Percentiles rank a stretch among this genome's conserved stretches.
Evolutionary conservation across 2,329 filamentous ascomycete species (phyloP).

Genomic region (Taxawa tesnikishii): DNA sequence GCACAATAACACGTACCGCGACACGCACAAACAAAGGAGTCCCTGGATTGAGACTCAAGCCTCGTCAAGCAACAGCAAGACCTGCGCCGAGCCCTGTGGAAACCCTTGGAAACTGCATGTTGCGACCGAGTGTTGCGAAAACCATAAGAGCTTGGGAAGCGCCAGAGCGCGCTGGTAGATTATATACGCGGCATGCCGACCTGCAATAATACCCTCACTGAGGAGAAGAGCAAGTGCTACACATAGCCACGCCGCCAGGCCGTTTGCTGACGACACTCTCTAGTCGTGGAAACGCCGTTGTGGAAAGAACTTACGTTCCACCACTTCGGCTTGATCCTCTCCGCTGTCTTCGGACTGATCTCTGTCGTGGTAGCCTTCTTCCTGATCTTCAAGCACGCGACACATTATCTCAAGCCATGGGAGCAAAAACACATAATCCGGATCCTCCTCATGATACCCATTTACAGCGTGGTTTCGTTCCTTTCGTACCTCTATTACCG

Average conservation of each 20-base stretch:
- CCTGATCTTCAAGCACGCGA: slow-evolving; percentile 45
- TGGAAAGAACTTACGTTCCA: slow-evolving; percentile 42
- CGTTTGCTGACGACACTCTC: slow-evolving; percentile 2
- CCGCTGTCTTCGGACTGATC: slow-evolving; percentile 39
- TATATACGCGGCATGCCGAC: slow-evolving; percentile 9
- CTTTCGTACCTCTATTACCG: slow-evolving; percentile 63
- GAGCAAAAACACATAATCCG: slow-evolving; percentile 65
- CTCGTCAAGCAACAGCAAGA: no score
- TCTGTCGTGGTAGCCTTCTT: slow-evolving; percentile 39
- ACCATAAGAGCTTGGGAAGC: not conserved
- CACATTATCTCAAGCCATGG: slow-evolving; percentile 46
- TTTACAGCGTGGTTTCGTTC: slow-evolving; percentile 65
- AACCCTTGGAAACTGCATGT: no score
- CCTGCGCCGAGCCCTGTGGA: no score
- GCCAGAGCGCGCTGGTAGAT: not conserved
- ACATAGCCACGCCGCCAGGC: not conserved
- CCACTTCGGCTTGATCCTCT: slow-evolving; percentile 41
- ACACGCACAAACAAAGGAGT: no score
- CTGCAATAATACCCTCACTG: slow-evolving; percentile 39
- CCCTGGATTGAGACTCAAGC: no score
- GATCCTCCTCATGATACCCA: slow-evolving; percentile 77
- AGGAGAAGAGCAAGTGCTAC: slow-evolving; percentile 26
- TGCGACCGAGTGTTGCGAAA: no score
- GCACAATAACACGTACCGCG: no score
- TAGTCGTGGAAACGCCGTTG: slow-evolving; percentile 36